Evolutionary conservation across 164 flowering plant species (phyloP).

Genomic region (Litsea cubeba): DNA sequence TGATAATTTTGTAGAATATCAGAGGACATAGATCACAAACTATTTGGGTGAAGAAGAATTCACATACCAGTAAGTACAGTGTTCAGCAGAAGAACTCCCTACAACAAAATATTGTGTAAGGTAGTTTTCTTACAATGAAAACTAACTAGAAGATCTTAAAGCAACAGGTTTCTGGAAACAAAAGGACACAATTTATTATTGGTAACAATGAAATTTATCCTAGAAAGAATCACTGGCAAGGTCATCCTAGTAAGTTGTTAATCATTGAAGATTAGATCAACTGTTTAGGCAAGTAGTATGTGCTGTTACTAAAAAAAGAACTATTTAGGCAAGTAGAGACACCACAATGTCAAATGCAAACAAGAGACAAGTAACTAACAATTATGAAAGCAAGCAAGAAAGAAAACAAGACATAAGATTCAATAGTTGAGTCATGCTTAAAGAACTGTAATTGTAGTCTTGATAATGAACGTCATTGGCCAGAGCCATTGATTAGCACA

Average conservation of each 20-base stretch:
- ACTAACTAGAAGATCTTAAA: not conserved
- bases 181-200: too few species aligned
- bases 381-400: not conserved
- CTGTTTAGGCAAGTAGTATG: not conserved
- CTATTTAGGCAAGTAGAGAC: not conserved
- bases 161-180: not conserved
- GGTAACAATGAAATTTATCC: not conserved
- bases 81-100: slow-evolving; percentile 93
- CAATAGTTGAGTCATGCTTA: too few species aligned
- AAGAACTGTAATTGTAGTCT: not conserved
- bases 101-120: slow-evolving; percentile 8
- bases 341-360: not conserved
- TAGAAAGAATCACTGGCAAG: not conserved
- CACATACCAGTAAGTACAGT: slow-evolving; percentile 91
- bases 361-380: too few species aligned
- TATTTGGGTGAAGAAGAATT: not conserved
- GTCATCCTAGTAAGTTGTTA: not conserved
- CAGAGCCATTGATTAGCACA: not conserved
- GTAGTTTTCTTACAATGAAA: not conserved
- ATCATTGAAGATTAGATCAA: not conserved
- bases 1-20: not conserved
- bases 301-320: too few species aligned
- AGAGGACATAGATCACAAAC: not conserved
- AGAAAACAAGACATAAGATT: not conserved
- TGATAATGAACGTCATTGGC: not conserved